Percentiles rank a stretch among this genome's conserved stretches.
phyloP scores from a whole-genome alignment of 2,329 filamentous ascomycete genomes.

The Diaporthe sp. region DNA sequence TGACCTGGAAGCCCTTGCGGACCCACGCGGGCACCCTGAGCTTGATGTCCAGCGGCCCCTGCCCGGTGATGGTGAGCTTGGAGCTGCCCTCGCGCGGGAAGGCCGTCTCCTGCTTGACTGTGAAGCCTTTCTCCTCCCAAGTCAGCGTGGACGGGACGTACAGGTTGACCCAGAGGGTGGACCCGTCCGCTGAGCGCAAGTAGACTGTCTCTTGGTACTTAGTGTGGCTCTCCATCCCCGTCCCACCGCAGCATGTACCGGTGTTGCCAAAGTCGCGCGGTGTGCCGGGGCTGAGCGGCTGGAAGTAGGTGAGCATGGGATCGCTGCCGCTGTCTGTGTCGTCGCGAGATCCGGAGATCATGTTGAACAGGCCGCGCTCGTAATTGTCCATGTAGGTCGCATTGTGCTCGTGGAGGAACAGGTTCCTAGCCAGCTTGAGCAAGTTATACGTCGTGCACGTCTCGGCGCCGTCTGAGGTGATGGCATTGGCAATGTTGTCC shows the following conservation, averaged over 20 bases:
- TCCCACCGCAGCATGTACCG: slow-evolving; percentile 52
- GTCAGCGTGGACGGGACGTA: slow-evolving; percentile 50
- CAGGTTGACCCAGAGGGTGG: slow-evolving; percentile 51
- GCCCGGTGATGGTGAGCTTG: slow-evolving; percentile 48
- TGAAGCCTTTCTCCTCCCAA: slow-evolving; percentile 49
- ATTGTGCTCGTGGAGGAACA: slow-evolving; percentile 51
- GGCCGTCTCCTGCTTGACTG: slow-evolving; percentile 48
- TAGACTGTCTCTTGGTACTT: slow-evolving; percentile 54
- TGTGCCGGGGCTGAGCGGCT: slow-evolving; percentile 48
- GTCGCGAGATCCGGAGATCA: slow-evolving; percentile 51
- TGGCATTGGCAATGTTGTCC: slow-evolving; percentile 51
- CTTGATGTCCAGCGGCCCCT: slow-evolving; percentile 50
- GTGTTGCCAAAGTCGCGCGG: slow-evolving; percentile 50
- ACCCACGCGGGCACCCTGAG: slow-evolving; percentile 50
- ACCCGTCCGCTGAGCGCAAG: slow-evolving; percentile 50
- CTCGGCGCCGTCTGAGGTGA: slow-evolving; percentile 48
- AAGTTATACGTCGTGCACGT: slow-evolving; percentile 52
- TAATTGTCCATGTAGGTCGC: slow-evolving; percentile 53
- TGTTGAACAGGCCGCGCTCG: slow-evolving; percentile 52
- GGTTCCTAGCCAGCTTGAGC: slow-evolving; percentile 51
- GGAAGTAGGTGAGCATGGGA: slow-evolving; percentile 52
- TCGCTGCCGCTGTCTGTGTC: slow-evolving; percentile 45
- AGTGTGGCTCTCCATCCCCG: slow-evolving; percentile 52
- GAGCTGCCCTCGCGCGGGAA: slow-evolving; percentile 48
- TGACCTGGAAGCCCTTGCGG: slow-evolving; percentile 47